Percentiles rank a stretch among this genome's conserved stretches.
phyloP scores from a whole-genome alignment of 441 rosid genomes.

The Kokia cookei region DNA sequence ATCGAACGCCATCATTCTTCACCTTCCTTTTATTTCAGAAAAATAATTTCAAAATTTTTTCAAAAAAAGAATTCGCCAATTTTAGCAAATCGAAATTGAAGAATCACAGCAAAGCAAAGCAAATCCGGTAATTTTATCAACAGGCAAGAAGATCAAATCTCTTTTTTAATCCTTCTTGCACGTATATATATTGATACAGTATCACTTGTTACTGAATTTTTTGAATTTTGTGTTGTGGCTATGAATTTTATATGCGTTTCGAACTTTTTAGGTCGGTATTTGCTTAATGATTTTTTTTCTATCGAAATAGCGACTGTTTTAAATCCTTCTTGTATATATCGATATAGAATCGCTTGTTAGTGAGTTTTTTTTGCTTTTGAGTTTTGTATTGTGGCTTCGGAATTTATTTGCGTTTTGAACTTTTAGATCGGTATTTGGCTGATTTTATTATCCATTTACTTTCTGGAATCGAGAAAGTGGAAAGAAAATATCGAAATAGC shows the following conservation, averaged over 20 bases:
- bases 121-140: slow-evolving; percentile 1
- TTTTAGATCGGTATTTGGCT: neutral
- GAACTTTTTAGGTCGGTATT: neutral
- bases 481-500: neutral
- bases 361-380: neutral
- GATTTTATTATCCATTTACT: neutral
- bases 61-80: neutral
- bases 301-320: neutral
- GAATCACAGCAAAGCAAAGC: slow-evolving; percentile 4
- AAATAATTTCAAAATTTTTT: neutral
- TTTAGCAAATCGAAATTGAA: neutral
- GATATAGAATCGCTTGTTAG: neutral
- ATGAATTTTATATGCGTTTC: neutral
- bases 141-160: slow-evolving; percentile 26
- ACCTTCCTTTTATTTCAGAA: neutral
- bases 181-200: neutral
- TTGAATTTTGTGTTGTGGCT: neutral
- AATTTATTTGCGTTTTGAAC: neutral
- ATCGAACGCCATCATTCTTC: slow-evolving; percentile 7
- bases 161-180: neutral
- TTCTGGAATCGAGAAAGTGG: neutral
- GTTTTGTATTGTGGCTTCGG: neutral
- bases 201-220: neutral
- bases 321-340: too few species aligned
- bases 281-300: neutral